Base-by-base conservation (phyloP, 164 flowering plant genomes). In the Hamamelis virginiana region DNA sequence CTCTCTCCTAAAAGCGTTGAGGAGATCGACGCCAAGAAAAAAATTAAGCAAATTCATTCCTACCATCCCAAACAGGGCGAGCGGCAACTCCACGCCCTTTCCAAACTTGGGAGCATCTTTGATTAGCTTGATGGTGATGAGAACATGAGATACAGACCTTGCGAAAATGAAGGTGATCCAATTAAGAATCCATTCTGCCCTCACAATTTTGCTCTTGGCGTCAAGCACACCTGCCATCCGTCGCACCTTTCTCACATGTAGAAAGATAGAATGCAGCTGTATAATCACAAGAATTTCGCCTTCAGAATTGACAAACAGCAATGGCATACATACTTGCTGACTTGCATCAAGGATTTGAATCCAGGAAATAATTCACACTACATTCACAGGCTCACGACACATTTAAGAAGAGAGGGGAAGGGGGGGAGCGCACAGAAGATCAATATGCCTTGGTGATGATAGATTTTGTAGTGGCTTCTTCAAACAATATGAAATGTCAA, bases 251-350 rank as follows among this genome's bases (percentile, higher is more conserved):
- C 99, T 83, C 59, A 84, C 80, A 60, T 92, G 99, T 9, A 90
- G 84, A 75, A 92, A 92, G 61, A 92, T 82, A 4, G 99, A 95
- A 78, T 92, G 94, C 72, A 95, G 69, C 99, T 94, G 94, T 60
- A 79, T 16, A 21, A 70, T 13, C 33, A 59, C 28, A 74, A 41
- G 47, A 28, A 38, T 4, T 45, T 1, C 0, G 19, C 59, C 33
- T 22, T 47, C 8, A 57, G 46, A 22, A 26, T 60, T 0, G 28
- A 18, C 1, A 60, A n/a, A 9, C n/a, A 41, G n/a, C n/a, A n/a
- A n/a, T n/a, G n/a, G n/a, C n/a, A n/a, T n/a, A n/a, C n/a, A n/a
- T n/a, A n/a, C n/a, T n/a, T n/a, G n/a, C n/a, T n/a, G n/a, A 59
- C 41, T 33, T n/a, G 15, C 16, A 64, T 48, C 55, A 47, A 46